These are phyloP conservation scores for Solanum neorickii DNA, from an alignment of 257 asterid genomes.

Conservation along the genomic window DNA sequence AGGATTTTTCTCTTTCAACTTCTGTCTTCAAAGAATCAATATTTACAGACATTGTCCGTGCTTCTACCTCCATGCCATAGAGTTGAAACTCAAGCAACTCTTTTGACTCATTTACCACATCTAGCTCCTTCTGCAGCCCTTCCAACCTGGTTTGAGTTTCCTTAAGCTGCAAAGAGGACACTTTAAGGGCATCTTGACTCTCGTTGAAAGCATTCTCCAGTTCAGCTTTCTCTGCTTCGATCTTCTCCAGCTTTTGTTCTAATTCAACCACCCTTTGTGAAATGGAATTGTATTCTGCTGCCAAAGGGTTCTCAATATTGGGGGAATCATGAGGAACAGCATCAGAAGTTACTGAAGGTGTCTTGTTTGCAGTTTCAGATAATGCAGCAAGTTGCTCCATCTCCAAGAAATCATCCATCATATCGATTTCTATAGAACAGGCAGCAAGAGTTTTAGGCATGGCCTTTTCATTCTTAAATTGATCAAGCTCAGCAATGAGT, in stretches of 20 bases:
- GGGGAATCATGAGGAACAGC: conserved; percentile 18
- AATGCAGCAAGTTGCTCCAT: conserved; percentile 76
- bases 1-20: conserved; percentile 24
- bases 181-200: conserved; percentile 25
- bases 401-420: conserved; percentile 84
- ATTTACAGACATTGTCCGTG: conserved; percentile 34
- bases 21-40: conserved; percentile 30
- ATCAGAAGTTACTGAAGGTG: conserved; percentile 15
- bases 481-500: conserved; percentile 48
- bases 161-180: conserved; percentile 19
- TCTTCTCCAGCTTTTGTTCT: conserved; percentile 40
- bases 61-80: conserved; percentile 40
- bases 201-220: conserved; percentile 32
- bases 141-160: conserved; percentile 24
- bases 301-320: conserved; percentile 24
- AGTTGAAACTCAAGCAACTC: conserved; percentile 50
- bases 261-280: conserved; percentile 28
- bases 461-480: conserved; percentile 40
- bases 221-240: conserved; percentile 36
- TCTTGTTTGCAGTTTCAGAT: conserved; percentile 34
- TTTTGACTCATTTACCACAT: conserved; percentile 25
- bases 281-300: conserved; percentile 35
- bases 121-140: conserved; percentile 41
- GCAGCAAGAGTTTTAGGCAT: conserved; percentile 17
- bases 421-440: conserved; percentile 39